Conservation (phyloP, 257 asterid species). For the Solanum dulcamara region DNA sequence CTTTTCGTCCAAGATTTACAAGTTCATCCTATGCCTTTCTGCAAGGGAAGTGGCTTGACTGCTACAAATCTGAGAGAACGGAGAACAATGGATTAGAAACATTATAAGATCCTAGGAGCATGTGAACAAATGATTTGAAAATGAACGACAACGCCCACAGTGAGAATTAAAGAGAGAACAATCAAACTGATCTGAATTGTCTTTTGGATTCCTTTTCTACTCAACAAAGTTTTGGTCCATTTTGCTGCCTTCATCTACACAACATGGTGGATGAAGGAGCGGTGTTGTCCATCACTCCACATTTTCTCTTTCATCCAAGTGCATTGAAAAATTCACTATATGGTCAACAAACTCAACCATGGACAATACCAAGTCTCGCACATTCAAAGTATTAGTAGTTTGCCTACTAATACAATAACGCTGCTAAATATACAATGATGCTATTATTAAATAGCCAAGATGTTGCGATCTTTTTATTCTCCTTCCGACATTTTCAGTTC, state of each 20-base stretch:
- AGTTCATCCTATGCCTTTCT: not conserved
- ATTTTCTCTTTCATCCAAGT: not conserved
- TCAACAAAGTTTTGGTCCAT: not conserved
- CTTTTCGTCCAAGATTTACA: not conserved
- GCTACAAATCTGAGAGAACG: not conserved
- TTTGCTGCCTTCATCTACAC: not conserved
- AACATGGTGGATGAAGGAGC: not conserved
- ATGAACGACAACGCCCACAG: not conserved
- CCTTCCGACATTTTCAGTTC: not conserved
- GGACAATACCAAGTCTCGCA: not conserved
- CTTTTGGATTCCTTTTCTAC: not conserved
- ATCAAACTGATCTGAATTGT: not conserved
- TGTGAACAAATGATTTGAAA: not conserved
- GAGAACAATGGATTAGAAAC: not conserved
- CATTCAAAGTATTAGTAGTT: not conserved
- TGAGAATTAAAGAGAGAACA: not conserved
- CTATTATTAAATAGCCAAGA: not conserved
- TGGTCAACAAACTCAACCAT: not conserved
- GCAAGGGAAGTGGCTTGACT: not conserved
- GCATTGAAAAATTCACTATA: not conserved
- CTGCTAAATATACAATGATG: not conserved
- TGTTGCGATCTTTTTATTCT: not conserved
- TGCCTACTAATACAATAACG: not conserved
- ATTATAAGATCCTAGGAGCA: not conserved
- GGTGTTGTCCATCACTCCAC: not conserved